Conservation (phyloP, 345 rosid species). For the Rhodamnia argentea region DNA sequence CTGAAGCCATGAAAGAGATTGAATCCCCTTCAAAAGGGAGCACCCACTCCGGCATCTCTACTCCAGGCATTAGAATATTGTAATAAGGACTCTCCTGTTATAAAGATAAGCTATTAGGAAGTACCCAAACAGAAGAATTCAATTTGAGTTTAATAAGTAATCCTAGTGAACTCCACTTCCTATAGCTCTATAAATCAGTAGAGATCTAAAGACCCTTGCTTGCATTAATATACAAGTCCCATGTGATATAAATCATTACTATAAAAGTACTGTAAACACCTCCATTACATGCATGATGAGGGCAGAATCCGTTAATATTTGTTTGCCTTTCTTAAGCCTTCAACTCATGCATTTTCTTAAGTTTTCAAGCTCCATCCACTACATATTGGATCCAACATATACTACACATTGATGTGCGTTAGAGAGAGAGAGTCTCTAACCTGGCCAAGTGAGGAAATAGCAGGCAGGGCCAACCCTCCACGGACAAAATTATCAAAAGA, state of each 20-base stretch:
- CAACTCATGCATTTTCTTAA: not conserved
- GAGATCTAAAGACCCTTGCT: not conserved
- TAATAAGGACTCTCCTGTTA: rapidly evolving
- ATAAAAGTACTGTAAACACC: not conserved
- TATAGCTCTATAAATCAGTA: not conserved
- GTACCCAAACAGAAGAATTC: not conserved
- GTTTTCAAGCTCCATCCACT: no score
- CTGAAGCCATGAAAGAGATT: no score
- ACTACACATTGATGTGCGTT: not conserved
- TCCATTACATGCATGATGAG: not conserved
- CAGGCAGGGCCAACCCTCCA: not conserved
- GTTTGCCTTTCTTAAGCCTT: no score
- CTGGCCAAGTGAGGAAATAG: not conserved
- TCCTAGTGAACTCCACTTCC: not conserved
- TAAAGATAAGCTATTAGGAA: not conserved
- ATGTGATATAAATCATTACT: not conserved
- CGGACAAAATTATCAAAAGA: not conserved
- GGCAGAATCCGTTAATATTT: no score
- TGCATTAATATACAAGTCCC: not conserved
- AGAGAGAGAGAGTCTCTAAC: not conserved
- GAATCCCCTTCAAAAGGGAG: no score
- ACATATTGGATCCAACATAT: not conserved
- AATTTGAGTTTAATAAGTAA: not conserved
- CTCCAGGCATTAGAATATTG: not conserved
- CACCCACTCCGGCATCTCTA: no score